Evolutionary conservation across 2,329 filamentous ascomycete genomes (phyloP), one percentile per base, ranked within the genome.

Genomic region (Alternaria infectoria): DNA sequence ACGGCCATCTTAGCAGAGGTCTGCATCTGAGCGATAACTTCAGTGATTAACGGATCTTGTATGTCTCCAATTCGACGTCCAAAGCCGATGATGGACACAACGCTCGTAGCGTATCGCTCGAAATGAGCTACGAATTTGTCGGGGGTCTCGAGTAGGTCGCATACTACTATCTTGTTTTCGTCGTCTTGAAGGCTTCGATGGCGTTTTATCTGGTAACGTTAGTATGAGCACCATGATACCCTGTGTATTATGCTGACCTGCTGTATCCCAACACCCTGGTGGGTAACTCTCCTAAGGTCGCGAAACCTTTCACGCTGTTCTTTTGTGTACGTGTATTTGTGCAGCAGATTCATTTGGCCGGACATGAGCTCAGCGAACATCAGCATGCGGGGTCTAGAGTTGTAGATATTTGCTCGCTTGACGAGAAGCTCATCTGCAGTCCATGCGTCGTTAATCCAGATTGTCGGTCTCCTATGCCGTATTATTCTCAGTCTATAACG

Each of bases 101-200:
- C 85, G 52, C 83, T 85, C 0, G 85, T 85, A 13, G 85, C 84
- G 81, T 79, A 80, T 6, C 85, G 79, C 76, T 87, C 85, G 50
- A 86, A 83, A 57, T 86, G 85, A 64, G 82, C 82, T 21, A 86
- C 85, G 61, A 84, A 87, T n/a, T 82, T 77, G 4, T 79, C 75
- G 0, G 85, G 84, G 3, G 76, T 78, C 3, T 68, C 73, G 7
- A 87, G 74, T 5, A 86, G 69, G 64, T 86, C 82, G 15, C 79
- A 79, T 1, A 85, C 85, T 11, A 86, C 82, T 5, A 87, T 76
- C 54, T 82, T 83, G 71, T 85, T 87, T 76, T 88, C 86, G 66
- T 87, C 83, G 69, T 88, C 86, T 72, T 89, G 87, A 59, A 88
- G 88, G 2, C 83, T 81, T 2, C 87, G 80, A 63, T 89, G 89